Percentiles rank a stretch among this genome's conserved stretches.
Evolutionary conservation across 306 rosid species (phyloP).

Genomic region (Castanopsis chinensis): DNA sequence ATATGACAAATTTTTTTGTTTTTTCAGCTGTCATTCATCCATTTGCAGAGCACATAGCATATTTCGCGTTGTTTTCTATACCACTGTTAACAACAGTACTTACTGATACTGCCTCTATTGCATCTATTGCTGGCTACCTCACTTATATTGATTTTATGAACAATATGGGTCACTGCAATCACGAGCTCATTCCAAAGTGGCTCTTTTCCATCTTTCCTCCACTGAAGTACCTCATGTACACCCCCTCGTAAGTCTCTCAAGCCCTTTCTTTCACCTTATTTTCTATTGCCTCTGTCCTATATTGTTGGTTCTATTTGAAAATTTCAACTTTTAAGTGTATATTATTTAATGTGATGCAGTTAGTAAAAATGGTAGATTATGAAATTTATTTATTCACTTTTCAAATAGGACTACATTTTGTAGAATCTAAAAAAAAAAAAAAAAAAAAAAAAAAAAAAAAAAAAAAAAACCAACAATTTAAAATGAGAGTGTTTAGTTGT

Average conservation of each 20-base stretch:
- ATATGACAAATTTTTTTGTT: neutral
- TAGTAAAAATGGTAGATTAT: no score
- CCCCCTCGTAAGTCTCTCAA: constrained; percentile 27
- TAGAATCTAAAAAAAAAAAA: no score
- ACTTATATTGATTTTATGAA: constrained; percentile 45
- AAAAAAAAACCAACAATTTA: no score
- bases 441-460: no score
- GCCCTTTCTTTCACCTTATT: no score
- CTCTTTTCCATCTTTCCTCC: constrained; percentile 38
- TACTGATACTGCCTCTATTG: constrained; percentile 9
- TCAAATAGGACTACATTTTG: no score
- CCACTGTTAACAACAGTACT: constrained; percentile 10
- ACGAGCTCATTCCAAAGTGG: constrained; percentile 42
- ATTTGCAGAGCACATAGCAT: constrained; percentile 43
- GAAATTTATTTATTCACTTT: no score
- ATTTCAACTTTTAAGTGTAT: no score
- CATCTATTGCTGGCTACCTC: constrained; percentile 3
- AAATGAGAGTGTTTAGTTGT: no score
- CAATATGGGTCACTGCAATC: constrained; percentile 55
- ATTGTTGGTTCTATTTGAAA: no score
- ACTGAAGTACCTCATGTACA: constrained; percentile 40
- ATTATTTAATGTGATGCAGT: no score
- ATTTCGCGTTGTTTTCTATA: constrained; percentile 29
- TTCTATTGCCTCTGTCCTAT: neutral
- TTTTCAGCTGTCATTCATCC: constrained; percentile 49